A percentile compares a stretch with the other conserved stretches of the same genome.
phyloP scores from a whole-genome alignment of 1,284 basidiomycete genomes.

The Ganoderma sinense region DNA sequence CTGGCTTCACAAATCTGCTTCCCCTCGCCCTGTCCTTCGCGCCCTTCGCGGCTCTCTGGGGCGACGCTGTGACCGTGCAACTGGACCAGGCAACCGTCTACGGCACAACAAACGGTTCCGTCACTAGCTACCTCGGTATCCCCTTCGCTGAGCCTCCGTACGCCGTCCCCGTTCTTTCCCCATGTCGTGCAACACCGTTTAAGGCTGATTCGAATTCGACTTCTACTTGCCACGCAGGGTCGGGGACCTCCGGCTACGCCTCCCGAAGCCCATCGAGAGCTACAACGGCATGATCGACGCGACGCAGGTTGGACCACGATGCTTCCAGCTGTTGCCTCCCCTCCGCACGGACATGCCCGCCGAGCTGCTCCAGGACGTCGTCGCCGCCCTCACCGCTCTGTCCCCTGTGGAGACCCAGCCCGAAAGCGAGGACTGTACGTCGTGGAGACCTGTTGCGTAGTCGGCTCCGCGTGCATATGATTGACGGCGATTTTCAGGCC shows the following conservation, averaged over 20 bases:
- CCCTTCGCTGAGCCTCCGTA: slow-evolving; percentile 57
- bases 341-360: neutral
- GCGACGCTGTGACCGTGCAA: slow-evolving; percentile 8
- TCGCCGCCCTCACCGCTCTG: neutral
- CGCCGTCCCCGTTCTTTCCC: slow-evolving; percentile 15
- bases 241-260: slow-evolving; percentile 46
- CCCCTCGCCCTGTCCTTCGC: neutral
- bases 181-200: neutral
- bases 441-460: too few species aligned
- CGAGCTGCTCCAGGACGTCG: neutral
- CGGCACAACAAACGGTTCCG: slow-evolving; percentile 24
- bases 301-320: slow-evolving; percentile 21
- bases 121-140: slow-evolving; percentile 56
- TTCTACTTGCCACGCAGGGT: slow-evolving; percentile 43
- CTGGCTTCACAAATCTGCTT: neutral
- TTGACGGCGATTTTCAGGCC: slow-evolving; percentile 37
- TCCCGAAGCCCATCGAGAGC: slow-evolving; percentile 11
- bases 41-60: neutral
- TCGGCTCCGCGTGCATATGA: too few species aligned
- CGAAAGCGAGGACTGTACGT: neutral
- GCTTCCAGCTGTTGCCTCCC: slow-evolving; percentile 17
- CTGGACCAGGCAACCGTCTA: slow-evolving; percentile 32
- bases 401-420: neutral
- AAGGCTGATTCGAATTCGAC: neutral
- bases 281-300: slow-evolving; percentile 25